phyloP scores from a whole-genome alignment of 2,329 filamentous ascomycete species.

The Fusarium begoniae region DNA sequence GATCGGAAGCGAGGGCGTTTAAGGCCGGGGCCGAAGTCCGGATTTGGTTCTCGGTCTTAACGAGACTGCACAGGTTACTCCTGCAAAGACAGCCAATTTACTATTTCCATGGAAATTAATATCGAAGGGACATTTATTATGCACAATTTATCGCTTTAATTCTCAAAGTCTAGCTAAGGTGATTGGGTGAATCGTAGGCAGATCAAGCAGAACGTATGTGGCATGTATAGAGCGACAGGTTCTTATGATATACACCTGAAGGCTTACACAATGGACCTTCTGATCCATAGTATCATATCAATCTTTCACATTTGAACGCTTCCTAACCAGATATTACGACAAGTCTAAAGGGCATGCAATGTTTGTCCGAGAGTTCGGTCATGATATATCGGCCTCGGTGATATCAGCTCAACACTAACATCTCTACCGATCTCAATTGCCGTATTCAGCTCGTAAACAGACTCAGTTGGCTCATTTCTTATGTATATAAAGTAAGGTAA shows the following conservation, averaged over 20 bases:
- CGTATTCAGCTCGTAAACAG: not conserved
- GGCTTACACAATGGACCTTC: not conserved
- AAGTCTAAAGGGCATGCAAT: not conserved
- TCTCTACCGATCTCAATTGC: not conserved
- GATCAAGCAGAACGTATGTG: not conserved
- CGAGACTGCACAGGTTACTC: not conserved
- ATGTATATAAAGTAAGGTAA: constrained; percentile 4
- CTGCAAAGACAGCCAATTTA: not conserved
- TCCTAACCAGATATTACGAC: not conserved
- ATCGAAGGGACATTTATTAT: too few relatives aligned
- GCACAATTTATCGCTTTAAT: too few relatives aligned
- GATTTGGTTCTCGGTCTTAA: constrained; percentile 12
- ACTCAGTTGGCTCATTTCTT: not conserved
- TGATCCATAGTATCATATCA: not conserved
- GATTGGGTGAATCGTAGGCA: not conserved
- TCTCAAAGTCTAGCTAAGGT: not conserved
- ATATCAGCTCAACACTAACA: constrained; percentile 15
- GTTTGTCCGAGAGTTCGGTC: not conserved
- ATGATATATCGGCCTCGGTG: constrained; percentile 24
- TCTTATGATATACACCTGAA: too few relatives aligned
- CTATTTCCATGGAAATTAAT: not conserved
- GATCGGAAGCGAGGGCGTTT: not conserved
- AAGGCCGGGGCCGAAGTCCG: constrained; percentile 12
- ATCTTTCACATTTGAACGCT: not conserved
- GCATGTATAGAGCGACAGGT: not conserved